These are phyloP conservation scores for Dactylonectria estremocensis DNA, from an alignment of 2,329 filamentous ascomycete genomes.

Conservation along the genomic window DNA sequence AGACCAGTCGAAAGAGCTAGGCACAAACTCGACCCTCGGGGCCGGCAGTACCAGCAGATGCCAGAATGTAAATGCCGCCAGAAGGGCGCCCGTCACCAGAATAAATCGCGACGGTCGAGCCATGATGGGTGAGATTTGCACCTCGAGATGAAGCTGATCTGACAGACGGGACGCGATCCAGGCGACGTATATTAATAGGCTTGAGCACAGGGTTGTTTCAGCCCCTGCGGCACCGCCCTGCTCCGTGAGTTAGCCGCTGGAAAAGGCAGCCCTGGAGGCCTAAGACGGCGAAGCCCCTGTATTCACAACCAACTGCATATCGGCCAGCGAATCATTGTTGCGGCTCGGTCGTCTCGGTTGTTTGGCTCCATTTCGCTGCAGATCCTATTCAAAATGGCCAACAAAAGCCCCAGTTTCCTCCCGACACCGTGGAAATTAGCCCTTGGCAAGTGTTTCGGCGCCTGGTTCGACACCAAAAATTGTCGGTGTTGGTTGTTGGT, in stretches of 20 bases:
- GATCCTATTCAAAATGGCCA: slow-evolving; percentile 5
- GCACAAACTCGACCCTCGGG: slow-evolving; percentile 35
- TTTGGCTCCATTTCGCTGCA: slow-evolving; percentile 2
- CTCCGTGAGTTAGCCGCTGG: slow-evolving; percentile 2
- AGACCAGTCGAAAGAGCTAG: slow-evolving; percentile 53
- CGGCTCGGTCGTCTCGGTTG: background rate
- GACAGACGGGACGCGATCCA: slow-evolving; percentile 4
- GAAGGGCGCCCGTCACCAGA: slow-evolving; percentile 21
- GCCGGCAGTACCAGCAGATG: slow-evolving; percentile 35
- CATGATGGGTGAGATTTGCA: slow-evolving; percentile 14
- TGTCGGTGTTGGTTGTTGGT: background rate
- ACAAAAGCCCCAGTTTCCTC: slow-evolving; percentile 2
- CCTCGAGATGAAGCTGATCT: slow-evolving; percentile 4
- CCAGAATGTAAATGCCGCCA: slow-evolving; percentile 41
- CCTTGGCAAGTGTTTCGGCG: slow-evolving; percentile 1
- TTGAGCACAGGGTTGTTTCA: background rate
- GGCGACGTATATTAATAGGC: slow-evolving; percentile 4
- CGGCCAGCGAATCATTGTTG: slow-evolving; percentile 6
- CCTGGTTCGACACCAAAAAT: slow-evolving; percentile 6
- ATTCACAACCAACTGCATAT: slow-evolving; percentile 11
- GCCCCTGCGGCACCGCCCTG: background rate
- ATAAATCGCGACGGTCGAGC: slow-evolving; percentile 18
- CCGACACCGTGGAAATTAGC: background rate
- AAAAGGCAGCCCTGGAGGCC: background rate
- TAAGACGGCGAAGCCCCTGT: background rate